Evolutionary conservation across 352 stramenopile species (phyloP).

Genomic region (Phytophthora colocasiae): DNA sequence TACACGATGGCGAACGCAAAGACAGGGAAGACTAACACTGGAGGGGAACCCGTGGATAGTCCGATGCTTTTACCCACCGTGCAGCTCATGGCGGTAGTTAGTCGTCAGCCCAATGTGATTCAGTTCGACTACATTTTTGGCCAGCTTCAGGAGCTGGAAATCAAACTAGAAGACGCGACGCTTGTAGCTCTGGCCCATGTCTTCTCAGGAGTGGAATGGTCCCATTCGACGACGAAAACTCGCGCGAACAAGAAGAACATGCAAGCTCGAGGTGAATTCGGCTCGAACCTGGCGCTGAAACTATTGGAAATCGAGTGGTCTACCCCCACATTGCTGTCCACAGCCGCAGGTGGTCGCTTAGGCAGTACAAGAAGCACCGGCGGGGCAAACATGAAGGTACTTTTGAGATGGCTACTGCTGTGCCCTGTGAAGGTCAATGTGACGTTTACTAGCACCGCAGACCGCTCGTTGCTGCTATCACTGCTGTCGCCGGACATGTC

Average conservation of each 20-base stretch:
- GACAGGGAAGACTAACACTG: constrained; percentile 17
- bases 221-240: constrained; percentile 30
- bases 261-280: constrained; percentile 30
- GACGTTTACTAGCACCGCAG: constrained; percentile 87
- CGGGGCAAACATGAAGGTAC: constrained; percentile 73
- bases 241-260: constrained; percentile 35
- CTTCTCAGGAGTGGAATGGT: constrained; percentile 79
- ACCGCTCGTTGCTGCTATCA: constrained; percentile 83
- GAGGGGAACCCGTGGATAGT: constrained; percentile 16
- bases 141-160: constrained; percentile 87
- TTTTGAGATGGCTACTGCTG: constrained; percentile 80
- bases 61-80: constrained; percentile 75
- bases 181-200: constrained; percentile 80
- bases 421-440: constrained; percentile 89
- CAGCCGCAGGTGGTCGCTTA: constrained; percentile 31
- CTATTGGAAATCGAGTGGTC: constrained; percentile 69
- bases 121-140: constrained; percentile 91
- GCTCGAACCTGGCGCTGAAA: constrained; percentile 60
- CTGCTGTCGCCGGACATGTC: constrained; percentile 85
- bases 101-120: constrained; percentile 63
- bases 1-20: constrained; percentile 33
- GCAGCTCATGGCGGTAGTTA: constrained; percentile 84
- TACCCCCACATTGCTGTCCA: constrained; percentile 52
- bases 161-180: constrained; percentile 84
- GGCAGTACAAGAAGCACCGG: constrained; percentile 40